A percentile compares a stretch with the other conserved stretches of the same genome.
These are phyloP conservation scores for Oryza glaberrima DNA, from an alignment of 176 grass and related monocot genomes.

Conservation along the genomic window DNA sequence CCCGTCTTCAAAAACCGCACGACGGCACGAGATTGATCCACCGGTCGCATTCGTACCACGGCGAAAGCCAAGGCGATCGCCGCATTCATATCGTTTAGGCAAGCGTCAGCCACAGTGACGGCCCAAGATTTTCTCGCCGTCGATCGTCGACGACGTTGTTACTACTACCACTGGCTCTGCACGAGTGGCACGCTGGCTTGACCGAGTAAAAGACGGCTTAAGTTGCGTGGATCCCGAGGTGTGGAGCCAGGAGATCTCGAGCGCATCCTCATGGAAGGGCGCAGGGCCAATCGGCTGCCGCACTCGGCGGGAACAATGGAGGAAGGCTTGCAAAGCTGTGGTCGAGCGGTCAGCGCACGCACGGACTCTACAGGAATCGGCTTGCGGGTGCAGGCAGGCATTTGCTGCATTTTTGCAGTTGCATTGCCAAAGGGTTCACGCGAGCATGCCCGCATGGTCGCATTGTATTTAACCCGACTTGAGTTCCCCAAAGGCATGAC, in stretches of 20 bases:
- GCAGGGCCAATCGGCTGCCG: constrained; percentile 19
- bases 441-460: background rate
- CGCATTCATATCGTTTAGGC: constrained; percentile 13
- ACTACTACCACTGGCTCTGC: background rate
- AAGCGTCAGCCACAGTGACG: constrained; percentile 6
- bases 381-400: background rate
- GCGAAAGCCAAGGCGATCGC: background rate
- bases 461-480: background rate
- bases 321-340: background rate
- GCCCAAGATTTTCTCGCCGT: constrained; percentile 2
- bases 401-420: background rate
- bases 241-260: constrained; percentile 23
- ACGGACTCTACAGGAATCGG: background rate
- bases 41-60: background rate
- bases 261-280: constrained; percentile 21
- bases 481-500: background rate
- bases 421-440: background rate
- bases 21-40: background rate
- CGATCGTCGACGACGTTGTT: background rate
- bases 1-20: background rate
- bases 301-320: background rate
- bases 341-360: constrained; percentile 16
- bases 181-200: constrained; percentile 2
- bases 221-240: constrained; percentile 1
- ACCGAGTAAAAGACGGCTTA: background rate